Base-by-base conservation (phyloP, 2,329 filamentous ascomycete species). In the Alternaria sp. region DNA sequence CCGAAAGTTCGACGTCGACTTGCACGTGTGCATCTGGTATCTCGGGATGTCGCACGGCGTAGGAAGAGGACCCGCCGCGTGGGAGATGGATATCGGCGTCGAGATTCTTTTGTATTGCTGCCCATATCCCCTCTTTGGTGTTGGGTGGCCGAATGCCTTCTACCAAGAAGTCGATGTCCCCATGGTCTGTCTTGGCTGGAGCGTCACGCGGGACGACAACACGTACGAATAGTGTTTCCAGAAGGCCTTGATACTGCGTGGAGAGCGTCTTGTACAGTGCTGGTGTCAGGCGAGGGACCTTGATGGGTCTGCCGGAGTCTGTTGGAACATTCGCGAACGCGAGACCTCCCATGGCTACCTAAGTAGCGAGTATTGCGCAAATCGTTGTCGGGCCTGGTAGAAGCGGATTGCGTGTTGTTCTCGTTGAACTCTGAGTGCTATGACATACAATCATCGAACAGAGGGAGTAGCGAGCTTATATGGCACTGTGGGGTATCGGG, bases 161-260 rank as follows among this genome's bases (percentile, higher is more conserved):
- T 2, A 92, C 84, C 2, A 93, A 77, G 62, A 94, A 83, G 77
- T 96, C 92, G 40, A 96, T 81, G 67, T 96, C 93, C 19, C 92
- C 93, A 71, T 88, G 86, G 68, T 89, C 86, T 0, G 67, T 45
- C 77, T 96, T 96, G 1, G 77, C 89, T 0, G 92, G 91, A 0
- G 87, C 90, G 68, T 93, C 90, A 26, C 90, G 86, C 0, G 91
- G 89, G 0, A 85, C 83, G 1, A 83, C 85, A 5, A 91, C 87
- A 8, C 80, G 81, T 0, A 79, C 57, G 69, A 87, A 93, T 4
- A 90, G 78, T 1, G 80, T 69, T 1, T 79, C 77, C 0, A 92
- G 83, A 2, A 83, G 76, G 0, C 73, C 60, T 25, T 83, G 80
- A 63, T 85, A 87, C 0, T 81, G 72, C 0, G 76, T 65, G 21